Evolutionary conservation across 2,329 filamentous ascomycete genomes (phyloP).

Genomic region (Escovopsis sp.): DNA sequence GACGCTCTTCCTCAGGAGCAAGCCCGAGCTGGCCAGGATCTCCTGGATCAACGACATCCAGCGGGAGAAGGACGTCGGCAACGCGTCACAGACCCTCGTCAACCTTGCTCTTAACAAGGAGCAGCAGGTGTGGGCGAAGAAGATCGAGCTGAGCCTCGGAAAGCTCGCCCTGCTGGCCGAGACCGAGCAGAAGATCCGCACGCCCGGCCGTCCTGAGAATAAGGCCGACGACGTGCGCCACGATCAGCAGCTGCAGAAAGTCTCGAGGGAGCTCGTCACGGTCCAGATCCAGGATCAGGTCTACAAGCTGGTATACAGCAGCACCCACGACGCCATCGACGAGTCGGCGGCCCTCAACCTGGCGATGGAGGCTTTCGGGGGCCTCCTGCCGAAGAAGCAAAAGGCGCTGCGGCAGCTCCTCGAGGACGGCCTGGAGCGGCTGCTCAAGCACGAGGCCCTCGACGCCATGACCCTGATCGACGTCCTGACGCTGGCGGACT

Average conservation of each 20-base stretch:
- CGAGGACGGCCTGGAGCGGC: constrained; percentile 50
- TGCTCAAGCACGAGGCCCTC: constrained; percentile 60
- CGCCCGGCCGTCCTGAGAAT: constrained; percentile 22
- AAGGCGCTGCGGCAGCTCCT: constrained; percentile 57
- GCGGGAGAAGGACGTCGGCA: constrained; percentile 57
- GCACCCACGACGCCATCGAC: constrained; percentile 61
- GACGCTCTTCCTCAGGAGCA: constrained; percentile 62
- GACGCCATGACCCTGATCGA: constrained; percentile 53
- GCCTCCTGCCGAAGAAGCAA: constrained; percentile 40
- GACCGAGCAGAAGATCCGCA: constrained; percentile 18
- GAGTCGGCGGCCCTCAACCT: constrained; percentile 63
- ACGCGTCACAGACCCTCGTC: constrained; percentile 57
- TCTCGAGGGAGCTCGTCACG: constrained; percentile 51
- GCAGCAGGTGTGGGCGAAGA: constrained; percentile 78
- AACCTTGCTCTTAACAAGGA: constrained; percentile 57
- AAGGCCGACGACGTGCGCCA: constrained; percentile 21
- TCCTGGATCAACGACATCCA: constrained; percentile 92
- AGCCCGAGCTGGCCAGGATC: constrained; percentile 58
- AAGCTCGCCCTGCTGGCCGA: constrained; percentile 67
- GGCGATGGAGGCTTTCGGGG: constrained; percentile 52
- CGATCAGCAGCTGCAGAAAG: constrained; percentile 32
- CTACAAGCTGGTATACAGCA: constrained; percentile 54
- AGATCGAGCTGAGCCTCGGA: constrained; percentile 77
- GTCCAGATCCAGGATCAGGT: constrained; percentile 69
- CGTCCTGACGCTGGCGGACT: constrained; percentile 58